These are phyloP conservation scores for Exophiala dermatitidis DNA, from an alignment of 2,329 filamentous ascomycete species.

Conservation along the genomic window DNA sequence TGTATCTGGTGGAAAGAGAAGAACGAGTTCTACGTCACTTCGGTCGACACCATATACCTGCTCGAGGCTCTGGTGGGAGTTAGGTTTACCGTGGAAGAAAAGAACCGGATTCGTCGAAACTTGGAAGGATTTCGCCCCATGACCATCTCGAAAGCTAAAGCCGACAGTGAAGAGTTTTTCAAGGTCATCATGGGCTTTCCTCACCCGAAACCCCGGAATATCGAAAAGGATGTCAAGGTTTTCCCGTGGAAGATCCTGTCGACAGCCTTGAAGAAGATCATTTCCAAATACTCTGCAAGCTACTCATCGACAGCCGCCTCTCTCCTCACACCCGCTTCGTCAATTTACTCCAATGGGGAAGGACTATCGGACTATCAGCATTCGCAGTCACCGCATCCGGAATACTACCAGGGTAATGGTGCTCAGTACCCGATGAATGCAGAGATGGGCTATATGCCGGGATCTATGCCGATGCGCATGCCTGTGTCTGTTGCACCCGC, in stretches of 20 bases:
- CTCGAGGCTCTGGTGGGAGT: slow-evolving; percentile 81
- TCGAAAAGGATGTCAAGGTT: slow-evolving; percentile 98
- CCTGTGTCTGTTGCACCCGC: slow-evolving; percentile 17
- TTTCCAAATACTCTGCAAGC: slow-evolving; percentile 83
- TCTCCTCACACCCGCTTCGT: slow-evolving; percentile 35
- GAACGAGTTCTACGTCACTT: slow-evolving; percentile 84
- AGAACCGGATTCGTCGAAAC: slow-evolving; percentile 94
- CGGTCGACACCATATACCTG: slow-evolving; percentile 93
- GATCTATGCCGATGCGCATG: slow-evolving; percentile 9
- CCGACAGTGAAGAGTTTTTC: slow-evolving; percentile 94
- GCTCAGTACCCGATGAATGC: slow-evolving; percentile 6
- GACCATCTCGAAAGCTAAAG: slow-evolving; percentile 87
- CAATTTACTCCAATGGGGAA: slow-evolving; percentile 37
- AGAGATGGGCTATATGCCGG: slow-evolving; percentile 15
- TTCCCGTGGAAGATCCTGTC: slow-evolving; percentile 91
- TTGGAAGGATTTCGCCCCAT: slow-evolving; percentile 87
- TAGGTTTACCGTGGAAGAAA: slow-evolving; percentile 92
- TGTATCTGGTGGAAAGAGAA: slow-evolving; percentile 97
- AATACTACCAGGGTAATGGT: slow-evolving; percentile 29
- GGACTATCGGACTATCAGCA: slow-evolving; percentile 45
- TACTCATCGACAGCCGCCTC: slow-evolving; percentile 58
- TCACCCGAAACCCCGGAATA: slow-evolving; percentile 89
- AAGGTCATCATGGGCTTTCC: slow-evolving; percentile 98
- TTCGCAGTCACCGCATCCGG: slow-evolving; percentile 38
- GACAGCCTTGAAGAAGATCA: slow-evolving; percentile 91